Percentiles rank a stretch among this genome's conserved stretches.
Conservation (phyloP, 371 early-diverging fungal genomes). For the Batkoa obscura region DNA sequence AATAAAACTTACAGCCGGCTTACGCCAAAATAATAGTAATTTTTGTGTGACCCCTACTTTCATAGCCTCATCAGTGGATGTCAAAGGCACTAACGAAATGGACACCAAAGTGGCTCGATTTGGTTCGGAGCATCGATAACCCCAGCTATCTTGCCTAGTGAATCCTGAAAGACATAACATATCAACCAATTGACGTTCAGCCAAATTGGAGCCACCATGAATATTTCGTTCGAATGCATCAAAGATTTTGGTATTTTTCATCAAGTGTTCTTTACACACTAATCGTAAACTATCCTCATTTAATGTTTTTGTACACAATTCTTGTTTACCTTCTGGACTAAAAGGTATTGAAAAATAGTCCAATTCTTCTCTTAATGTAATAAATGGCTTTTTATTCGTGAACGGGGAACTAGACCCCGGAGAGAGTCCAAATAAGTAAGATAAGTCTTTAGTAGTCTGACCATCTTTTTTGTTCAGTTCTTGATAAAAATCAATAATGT, state of each 20-base stretch:
- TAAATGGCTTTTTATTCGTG: constrained; percentile 35
- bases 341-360: constrained; percentile 33
- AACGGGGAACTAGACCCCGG: constrained; percentile 32
- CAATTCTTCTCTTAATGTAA: constrained; percentile 38
- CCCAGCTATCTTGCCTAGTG: constrained; percentile 50
- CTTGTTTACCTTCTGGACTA: constrained; percentile 10
- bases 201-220: constrained; percentile 28
- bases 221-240: constrained; percentile 56
- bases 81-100: constrained; percentile 43
- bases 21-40: constrained; percentile 60
- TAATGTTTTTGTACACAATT: constrained; percentile 11
- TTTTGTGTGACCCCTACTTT: constrained; percentile 65
- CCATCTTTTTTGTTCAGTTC: constrained; percentile 15
- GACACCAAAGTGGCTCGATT: constrained; percentile 42
- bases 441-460: constrained; percentile 9
- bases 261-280: constrained; percentile 35
- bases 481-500: constrained; percentile 32
- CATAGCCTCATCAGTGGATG: constrained; percentile 48
- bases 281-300: constrained; percentile 28
- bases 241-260: constrained; percentile 47
- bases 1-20: constrained; percentile 42
- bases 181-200: constrained; percentile 68
- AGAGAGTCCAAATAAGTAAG: constrained; percentile 8
- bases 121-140: constrained; percentile 54
- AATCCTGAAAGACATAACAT: constrained; percentile 76